Conservation (phyloP, 2,329 filamentous ascomycete genomes). For the Colletotrichum godetiae region DNA sequence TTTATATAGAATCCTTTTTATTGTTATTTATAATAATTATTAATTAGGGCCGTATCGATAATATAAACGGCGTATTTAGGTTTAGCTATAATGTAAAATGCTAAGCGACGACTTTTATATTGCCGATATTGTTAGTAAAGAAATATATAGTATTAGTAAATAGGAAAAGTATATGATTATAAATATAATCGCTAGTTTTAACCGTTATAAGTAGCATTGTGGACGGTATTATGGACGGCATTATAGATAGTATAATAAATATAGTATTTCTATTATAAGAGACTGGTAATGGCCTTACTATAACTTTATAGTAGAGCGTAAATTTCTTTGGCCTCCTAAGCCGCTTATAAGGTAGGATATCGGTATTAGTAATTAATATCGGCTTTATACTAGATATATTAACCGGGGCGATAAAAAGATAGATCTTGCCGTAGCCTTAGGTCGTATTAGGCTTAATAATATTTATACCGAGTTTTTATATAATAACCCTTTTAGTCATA, state of each 20-base stretch:
- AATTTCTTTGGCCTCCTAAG: background rate
- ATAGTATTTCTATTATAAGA: background rate
- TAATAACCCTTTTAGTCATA: background rate
- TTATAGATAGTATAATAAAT: background rate
- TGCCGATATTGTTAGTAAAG: conserved; percentile 9
- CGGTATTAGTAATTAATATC: background rate
- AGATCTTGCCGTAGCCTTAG: background rate
- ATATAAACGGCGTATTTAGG: background rate
- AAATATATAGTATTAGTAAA: conserved; percentile 18
- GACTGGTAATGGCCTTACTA: background rate
- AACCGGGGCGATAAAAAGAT: background rate
- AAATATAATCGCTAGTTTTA: background rate
- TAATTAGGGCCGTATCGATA: background rate
- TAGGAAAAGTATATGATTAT: conserved; percentile 10
- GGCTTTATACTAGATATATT: background rate
- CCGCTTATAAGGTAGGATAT: background rate
- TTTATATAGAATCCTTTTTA: background rate
- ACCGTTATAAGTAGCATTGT: background rate
- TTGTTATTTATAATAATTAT: too few relatives aligned
- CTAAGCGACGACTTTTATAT: conserved; percentile 6
- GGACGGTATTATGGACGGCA: too few relatives aligned
- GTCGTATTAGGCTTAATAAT: background rate
- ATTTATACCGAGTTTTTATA: conserved; percentile 1
- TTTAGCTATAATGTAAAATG: background rate
- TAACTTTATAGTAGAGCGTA: conserved; percentile 3